Conservation (phyloP, 345 rosid species). For the Citrus cavaleriei region DNA sequence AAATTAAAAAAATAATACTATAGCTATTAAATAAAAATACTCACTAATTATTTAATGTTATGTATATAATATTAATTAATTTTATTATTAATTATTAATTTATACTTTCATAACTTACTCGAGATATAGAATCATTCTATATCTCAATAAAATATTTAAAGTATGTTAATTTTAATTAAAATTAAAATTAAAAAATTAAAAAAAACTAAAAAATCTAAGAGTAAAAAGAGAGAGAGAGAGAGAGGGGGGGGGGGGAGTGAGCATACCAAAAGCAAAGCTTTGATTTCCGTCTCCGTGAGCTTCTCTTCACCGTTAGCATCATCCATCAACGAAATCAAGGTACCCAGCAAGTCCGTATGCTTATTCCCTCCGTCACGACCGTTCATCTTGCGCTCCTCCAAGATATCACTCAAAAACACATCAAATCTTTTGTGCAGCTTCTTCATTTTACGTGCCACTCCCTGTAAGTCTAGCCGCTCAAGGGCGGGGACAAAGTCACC, state of each 20-base stretch:
- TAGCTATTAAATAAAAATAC: too few relatives aligned
- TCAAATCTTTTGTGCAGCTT: constrained; percentile 73
- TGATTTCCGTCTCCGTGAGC: constrained; percentile 77
- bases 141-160: too few relatives aligned
- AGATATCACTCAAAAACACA: constrained; percentile 46
- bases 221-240: background rate
- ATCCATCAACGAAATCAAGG: constrained; percentile 57
- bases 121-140: too few relatives aligned
- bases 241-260: background rate
- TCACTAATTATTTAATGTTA: too few relatives aligned
- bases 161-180: too few relatives aligned
- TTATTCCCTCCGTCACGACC: constrained; percentile 12
- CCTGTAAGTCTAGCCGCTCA: constrained; percentile 83
- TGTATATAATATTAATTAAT: too few relatives aligned
- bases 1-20: too few relatives aligned
- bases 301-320: constrained; percentile 41
- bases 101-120: too few relatives aligned
- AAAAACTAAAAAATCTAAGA: background rate
- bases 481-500: constrained; percentile 81
- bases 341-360: constrained; percentile 49
- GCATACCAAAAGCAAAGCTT: constrained; percentile 71
- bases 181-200: background rate
- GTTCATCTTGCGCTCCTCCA: constrained; percentile 56
- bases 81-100: too few relatives aligned
- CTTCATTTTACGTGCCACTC: constrained; percentile 86